Conservation (phyloP, 805 yeast genomes). For the Yarrowia alimentaria region DNA sequence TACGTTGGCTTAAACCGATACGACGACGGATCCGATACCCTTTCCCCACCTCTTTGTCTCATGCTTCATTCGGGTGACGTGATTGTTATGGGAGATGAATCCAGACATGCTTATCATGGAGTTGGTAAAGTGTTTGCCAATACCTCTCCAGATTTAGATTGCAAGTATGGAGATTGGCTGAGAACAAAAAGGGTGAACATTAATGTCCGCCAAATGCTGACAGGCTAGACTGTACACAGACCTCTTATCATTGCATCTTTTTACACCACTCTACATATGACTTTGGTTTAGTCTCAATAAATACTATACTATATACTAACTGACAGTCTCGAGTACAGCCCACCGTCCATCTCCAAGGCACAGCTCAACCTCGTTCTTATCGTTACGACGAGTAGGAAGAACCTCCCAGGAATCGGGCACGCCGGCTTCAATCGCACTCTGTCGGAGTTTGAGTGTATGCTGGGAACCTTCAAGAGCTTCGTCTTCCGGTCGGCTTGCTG, state of each 20-base stretch:
- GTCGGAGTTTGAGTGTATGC: background rate
- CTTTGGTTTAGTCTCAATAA: constrained; percentile 1
- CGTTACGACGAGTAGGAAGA: constrained; percentile 18
- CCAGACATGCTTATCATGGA: constrained; percentile 46
- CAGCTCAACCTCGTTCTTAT: constrained; percentile 8
- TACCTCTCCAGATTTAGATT: constrained; percentile 38
- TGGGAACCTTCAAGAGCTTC: background rate
- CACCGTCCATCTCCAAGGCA: constrained; percentile 13
- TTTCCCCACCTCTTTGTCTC: constrained; percentile 39
- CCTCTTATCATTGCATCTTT: too few species aligned
- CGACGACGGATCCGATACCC: constrained; percentile 22
- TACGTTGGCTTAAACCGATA: constrained; percentile 36
- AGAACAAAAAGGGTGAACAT: constrained; percentile 42
- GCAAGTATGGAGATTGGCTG: constrained; percentile 38
- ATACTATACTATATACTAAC: constrained; percentile 15
- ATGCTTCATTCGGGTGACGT: constrained; percentile 44
- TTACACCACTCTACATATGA: too few species aligned
- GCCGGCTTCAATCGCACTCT: constrained; percentile 18
- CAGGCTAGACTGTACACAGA: too few species aligned
- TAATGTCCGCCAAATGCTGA: constrained; percentile 44
- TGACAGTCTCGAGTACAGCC: constrained; percentile 21
- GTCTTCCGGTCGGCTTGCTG: background rate
- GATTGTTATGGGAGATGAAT: constrained; percentile 44
- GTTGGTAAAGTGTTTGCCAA: constrained; percentile 42
- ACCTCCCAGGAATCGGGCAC: constrained; percentile 27